Evolutionary conservation across 2,329 filamentous ascomycete genomes (phyloP).

Genomic region (Colletotrichum kahawae): DNA sequence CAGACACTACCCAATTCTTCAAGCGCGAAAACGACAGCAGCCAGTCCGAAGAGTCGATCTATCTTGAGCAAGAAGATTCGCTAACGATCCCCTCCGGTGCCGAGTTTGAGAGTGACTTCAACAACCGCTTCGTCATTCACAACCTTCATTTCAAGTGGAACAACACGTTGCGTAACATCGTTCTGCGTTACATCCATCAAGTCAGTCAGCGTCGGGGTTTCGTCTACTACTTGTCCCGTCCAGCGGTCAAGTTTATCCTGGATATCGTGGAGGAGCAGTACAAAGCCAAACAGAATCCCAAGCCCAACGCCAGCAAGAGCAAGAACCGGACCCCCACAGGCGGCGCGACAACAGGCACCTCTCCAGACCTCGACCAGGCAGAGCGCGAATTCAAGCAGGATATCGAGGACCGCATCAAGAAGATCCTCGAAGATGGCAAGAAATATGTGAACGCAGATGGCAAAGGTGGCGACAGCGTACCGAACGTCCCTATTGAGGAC

Average conservation of each 20-base stretch:
- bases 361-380: constrained; percentile 44
- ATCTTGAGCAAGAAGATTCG: constrained; percentile 58
- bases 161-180: constrained; percentile 93
- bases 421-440: constrained; percentile 83
- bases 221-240: constrained; percentile 94
- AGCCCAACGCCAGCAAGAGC: constrained; percentile 24
- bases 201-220: constrained; percentile 95
- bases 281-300: constrained; percentile 63
- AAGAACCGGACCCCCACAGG: constrained; percentile 28
- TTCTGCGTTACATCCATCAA: constrained; percentile 96
- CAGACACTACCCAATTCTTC: constrained; percentile 30
- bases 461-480: constrained; percentile 28
- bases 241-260: constrained; percentile 96
- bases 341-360: constrained; percentile 17
- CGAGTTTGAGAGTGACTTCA: constrained; percentile 93
- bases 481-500: constrained; percentile 60
- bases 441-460: constrained; percentile 81
- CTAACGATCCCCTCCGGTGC: constrained; percentile 73
- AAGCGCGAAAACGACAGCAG: constrained; percentile 28
- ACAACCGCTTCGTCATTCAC: constrained; percentile 97
- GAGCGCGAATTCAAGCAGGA: constrained; percentile 66
- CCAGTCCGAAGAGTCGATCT: constrained; percentile 40
- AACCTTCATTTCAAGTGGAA: constrained; percentile 99
- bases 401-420: constrained; percentile 84
- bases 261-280: constrained; percentile 96